These are phyloP conservation scores for Jacaranda copaia DNA, from an alignment of 257 asterid genomes.

Conservation along the genomic window DNA sequence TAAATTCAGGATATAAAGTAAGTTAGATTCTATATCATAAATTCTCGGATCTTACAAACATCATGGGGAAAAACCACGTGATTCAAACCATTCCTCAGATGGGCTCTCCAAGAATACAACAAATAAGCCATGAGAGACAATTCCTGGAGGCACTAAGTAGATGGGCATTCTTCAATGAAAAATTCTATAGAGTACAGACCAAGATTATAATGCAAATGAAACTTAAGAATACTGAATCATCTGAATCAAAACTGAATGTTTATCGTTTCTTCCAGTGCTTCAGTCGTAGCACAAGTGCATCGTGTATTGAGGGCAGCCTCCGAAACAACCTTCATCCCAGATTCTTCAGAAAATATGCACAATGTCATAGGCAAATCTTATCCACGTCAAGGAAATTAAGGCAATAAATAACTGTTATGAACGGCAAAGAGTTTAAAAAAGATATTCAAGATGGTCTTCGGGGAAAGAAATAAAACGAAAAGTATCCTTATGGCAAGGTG, in stretches of 20 bases:
- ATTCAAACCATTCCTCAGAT: neutral
- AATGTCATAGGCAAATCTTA: slow-evolving; percentile 91
- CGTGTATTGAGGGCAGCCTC: slow-evolving; percentile 28
- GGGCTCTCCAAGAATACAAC: neutral
- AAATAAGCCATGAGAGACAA: neutral
- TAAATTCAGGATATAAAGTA: too few relatives aligned
- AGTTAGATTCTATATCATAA: neutral
- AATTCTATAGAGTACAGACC: neutral
- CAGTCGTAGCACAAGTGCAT: slow-evolving; percentile 1
- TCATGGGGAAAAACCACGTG: neutral
- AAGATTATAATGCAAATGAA: neutral
- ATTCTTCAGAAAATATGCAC: slow-evolving; percentile 88
- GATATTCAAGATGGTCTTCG: neutral
- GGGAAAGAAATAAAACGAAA: neutral
- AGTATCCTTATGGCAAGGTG: neutral
- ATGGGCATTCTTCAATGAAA: neutral
- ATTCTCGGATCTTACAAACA: neutral
- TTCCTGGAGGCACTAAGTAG: neutral
- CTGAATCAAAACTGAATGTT: slow-evolving; percentile 19
- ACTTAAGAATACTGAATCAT: neutral
- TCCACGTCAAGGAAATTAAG: slow-evolving; percentile 60
- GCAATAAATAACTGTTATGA: neutral
- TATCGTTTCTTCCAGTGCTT: slow-evolving; percentile 24
- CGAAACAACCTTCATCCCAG: slow-evolving; percentile 4
- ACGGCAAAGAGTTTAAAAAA: neutral